A percentile compares a stretch with the other conserved stretches of the same genome.
phyloP scores from a whole-genome alignment of 2,329 filamentous ascomycete species.

The Hypomyces rosellus region DNA sequence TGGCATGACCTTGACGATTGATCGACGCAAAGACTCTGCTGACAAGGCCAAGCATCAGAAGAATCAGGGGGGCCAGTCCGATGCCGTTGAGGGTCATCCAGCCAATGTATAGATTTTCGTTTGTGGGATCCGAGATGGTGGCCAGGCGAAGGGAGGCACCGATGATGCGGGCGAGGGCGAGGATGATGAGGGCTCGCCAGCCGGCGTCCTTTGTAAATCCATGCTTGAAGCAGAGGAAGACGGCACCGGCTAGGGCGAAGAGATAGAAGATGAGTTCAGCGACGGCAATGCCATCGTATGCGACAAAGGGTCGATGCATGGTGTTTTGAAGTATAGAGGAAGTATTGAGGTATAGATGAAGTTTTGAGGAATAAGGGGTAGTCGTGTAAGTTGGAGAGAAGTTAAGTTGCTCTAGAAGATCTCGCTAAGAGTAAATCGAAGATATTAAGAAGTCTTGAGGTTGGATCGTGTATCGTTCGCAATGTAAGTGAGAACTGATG shows the following conservation, averaged over 20 bases:
- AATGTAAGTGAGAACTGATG: too few relatives aligned
- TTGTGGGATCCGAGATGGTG: slow-evolving; percentile 45
- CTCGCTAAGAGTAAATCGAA: too few relatives aligned
- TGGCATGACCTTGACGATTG: slow-evolving; percentile 28
- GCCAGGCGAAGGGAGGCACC: slow-evolving; percentile 39
- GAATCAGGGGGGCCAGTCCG: slow-evolving; percentile 40
- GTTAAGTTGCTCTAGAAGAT: background rate
- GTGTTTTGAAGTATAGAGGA: background rate
- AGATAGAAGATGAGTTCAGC: slow-evolving; percentile 26
- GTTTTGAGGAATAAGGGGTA: background rate
- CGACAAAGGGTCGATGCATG: slow-evolving; percentile 19
- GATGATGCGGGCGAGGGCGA: slow-evolving; percentile 52
- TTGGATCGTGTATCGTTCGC: too few relatives aligned
- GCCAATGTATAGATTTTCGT: slow-evolving; percentile 26
- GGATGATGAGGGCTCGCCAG: slow-evolving; percentile 54
- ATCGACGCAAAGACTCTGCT: slow-evolving; percentile 40
- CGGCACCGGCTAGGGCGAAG: slow-evolving; percentile 21
- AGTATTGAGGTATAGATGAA: background rate
- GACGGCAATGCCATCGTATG: slow-evolving; percentile 27
- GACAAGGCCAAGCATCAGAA: slow-evolving; percentile 31
- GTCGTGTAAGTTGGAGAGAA: background rate
- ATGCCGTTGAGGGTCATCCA: slow-evolving; percentile 27
- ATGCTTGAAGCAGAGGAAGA: slow-evolving; percentile 38
- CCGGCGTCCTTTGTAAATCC: slow-evolving; percentile 54
- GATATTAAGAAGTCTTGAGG: too few relatives aligned